Evolutionary conservation across 2,329 filamentous ascomycete species (phyloP), one percentile per base, ranked within the genome.

Genomic region (Alternaria conjuncta): DNA sequence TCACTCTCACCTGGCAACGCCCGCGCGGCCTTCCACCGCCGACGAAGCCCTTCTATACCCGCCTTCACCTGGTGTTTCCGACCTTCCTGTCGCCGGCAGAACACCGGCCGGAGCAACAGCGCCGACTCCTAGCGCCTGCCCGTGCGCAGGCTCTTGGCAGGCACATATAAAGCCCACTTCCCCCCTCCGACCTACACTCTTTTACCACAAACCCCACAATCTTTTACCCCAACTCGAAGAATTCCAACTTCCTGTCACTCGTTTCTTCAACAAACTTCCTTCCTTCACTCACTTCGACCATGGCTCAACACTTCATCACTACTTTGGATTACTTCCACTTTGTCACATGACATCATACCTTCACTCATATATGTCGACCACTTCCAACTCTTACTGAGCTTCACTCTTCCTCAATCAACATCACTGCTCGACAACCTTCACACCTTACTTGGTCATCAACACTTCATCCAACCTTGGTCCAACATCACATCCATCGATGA

Each of bases 81-180:
- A 65, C 63, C 60, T 67, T 55, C 45, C 49, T 28, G 53, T 21
- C 57, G 20, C 59, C 51, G 62, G 59, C 26, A 56, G 23, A 67
- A 53, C 50, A n/a, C 46, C 58, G 55, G 32, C 50, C 44, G 55
- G 47, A 46, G 44, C 49, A 41, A 54, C 11, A 58, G 46, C 8
- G 11, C 45, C 28, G n/a, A 10, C 45, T 41, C 32, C 53, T 56
- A 50, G 46, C 23, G 55, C 28, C 36, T 23, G 49, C 2, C 12
- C 1, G 56, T 46, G 57, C 57, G 30, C 18, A 18, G 44, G 13
- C 60, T 50, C 13, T 15, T 28, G 9, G 41, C 49, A 43, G n/a
- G n/a, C 13, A 36, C 43, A 61, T 63, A 63, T 63, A 65, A 61
- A 51, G 23, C n/a, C 32, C 11, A 10, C 21, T 15, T 21, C 45